Base-by-base conservation (phyloP, 2,329 filamentous ascomycete genomes). In the Fusarium fujikuroi region DNA sequence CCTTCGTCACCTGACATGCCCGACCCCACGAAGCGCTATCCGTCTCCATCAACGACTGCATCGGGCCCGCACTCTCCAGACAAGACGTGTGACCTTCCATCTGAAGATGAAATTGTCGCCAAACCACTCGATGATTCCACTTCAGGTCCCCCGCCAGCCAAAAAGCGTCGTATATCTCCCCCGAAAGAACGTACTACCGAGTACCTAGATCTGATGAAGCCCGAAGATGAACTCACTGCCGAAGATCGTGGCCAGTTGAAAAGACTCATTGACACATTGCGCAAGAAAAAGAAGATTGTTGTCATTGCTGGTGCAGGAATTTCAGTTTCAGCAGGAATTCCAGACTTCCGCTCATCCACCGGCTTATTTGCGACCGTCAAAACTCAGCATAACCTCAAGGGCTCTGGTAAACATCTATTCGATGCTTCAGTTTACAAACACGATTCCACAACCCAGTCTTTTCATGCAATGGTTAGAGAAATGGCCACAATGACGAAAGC, bases 401-500 rank as follows among this genome's bases (percentile, higher is more conserved):
- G 81, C 9, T 98, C 96, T 0, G 96, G 96, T 59, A 98, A 98
- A 83, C 92, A 97, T 75, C 88, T 99, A 2, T 99, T 99, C 80
- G 96, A 99, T 84, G 96, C 96, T 59, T 97, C 95, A 12, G 96
- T 99, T 60, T 99, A 99, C 85, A 95, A 94, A 82, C 93, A 97
- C 85, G 92, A 97, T 80, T 88, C 89, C 28, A 93, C 95, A 18
- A 98, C 95, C 2, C 92, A 93, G 30, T 94, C 93, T 16, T 99
- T 99, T 81, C 96, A 99, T 82, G 91, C 93, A 80, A 98, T 99
- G 95, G 94, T 99, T 76, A 92, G 95, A 79, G 92, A 93, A 78
- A 89, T 99, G 77, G 94, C 94, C 49, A 87, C 92, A 64, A 89
- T 95, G 84, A 94, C 94, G 28, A 90, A 91, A 75, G 87, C 88